A percentile compares a stretch with the other conserved stretches of the same genome.
These are phyloP conservation scores for Tripidium arundinaceum DNA, from an alignment of 202 grass and related monocot genomes.

Conservation along the genomic window DNA sequence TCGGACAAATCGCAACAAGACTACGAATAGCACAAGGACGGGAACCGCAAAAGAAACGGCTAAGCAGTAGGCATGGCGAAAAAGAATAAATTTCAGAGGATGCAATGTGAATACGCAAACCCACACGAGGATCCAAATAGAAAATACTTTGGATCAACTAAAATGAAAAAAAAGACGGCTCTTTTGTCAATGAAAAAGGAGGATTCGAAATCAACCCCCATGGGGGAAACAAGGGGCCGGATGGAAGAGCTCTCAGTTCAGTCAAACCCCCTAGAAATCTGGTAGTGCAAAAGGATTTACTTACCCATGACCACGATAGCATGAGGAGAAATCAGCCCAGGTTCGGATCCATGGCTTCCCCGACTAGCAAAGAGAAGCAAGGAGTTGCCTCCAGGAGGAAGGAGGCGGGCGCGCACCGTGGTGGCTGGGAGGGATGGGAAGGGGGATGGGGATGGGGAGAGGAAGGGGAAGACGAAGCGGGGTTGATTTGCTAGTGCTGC, in stretches of 20 bases:
- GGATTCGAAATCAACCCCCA: background rate
- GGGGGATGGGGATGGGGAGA: background rate
- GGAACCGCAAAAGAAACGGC: background rate
- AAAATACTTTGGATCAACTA: background rate
- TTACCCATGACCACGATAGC: background rate
- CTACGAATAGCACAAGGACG: background rate
- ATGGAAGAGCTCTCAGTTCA: background rate
- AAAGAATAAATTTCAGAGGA: background rate
- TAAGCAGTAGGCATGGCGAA: background rate
- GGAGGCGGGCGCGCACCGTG: background rate
- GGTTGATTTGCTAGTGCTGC: slow-evolving; percentile 20
- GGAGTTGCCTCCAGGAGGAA: background rate
- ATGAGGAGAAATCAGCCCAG: background rate
- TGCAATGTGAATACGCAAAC: background rate
- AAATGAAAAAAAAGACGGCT: background rate
- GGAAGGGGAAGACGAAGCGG: background rate
- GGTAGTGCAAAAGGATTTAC: background rate
- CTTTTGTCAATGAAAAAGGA: background rate
- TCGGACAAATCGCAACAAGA: slow-evolving; percentile 4
- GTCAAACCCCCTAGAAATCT: background rate
- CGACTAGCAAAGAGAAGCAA: background rate
- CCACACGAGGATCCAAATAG: background rate
- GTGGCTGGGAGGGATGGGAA: background rate
- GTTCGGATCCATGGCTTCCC: background rate
- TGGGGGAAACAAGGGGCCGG: background rate